Evolutionary conservation across 164 flowering plant genomes (phyloP), one percentile per base, ranked within the genome.

Genomic region (Warburgia ugandensis): DNA sequence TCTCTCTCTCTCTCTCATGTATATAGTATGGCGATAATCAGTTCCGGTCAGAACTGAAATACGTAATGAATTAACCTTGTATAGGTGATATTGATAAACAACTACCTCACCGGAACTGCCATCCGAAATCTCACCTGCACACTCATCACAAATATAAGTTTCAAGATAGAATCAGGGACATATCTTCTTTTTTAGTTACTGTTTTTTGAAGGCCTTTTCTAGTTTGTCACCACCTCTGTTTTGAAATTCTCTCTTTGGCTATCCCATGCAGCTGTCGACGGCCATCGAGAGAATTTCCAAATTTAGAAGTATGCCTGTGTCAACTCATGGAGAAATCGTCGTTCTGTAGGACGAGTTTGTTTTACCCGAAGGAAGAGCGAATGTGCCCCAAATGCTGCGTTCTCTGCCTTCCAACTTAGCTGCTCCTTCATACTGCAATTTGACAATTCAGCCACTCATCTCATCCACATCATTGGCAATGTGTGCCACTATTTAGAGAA

Each of bases 31-130:
- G 44, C 44, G 19, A 40, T 22, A 40, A 11, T n/a, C 8, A 2
- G 19, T 2, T 40, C 44, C 44, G n/a, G n/a, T n/a, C n/a, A n/a
- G n/a, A n/a, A n/a, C n/a, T n/a, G 29, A 23, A 43, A 22, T 4
- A 10, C 20, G 28, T 8, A 21, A 12, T 4, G 23, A 21, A 29
- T 60, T 33, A n/a, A 83, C 96, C 89, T 75, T 66, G 69, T 85
- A 88, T 26, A 76, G 73, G 58, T 88, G 94, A 58, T 85, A 85
- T 29, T 85, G 94, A 68, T 88, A 94, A 33, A 78, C 85, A 28
- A 94, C 85, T 6, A 79, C 63, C 58, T 85, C 94, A 29, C 82
- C 97, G 62, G 75, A 79, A 69, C 85, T 77, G 45, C 83, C 79
- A 73, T 88, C 91, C 50, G 36, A 3, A 27, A 81, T 74, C 9